Evolutionary conservation across 164 flowering plant genomes (phyloP).

Genomic region (Chimonanthus salicifolius): DNA sequence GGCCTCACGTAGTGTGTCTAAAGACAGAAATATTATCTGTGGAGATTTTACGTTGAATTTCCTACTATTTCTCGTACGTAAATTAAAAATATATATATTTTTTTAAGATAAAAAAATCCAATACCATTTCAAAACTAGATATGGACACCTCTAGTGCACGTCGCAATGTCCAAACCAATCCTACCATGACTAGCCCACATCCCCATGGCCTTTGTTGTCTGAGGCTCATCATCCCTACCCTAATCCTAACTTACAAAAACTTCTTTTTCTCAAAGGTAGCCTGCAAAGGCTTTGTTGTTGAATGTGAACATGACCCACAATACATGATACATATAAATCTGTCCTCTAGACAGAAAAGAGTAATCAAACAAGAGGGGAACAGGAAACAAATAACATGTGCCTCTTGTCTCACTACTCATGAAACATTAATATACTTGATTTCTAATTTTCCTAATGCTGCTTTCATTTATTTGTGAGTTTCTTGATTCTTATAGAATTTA

Average conservation of each 20-base stretch:
- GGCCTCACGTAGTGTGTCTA: too few relatives aligned
- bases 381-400: neutral
- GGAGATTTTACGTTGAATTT: too few relatives aligned
- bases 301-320: neutral
- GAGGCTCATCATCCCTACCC: neutral
- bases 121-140: too few relatives aligned
- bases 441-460: neutral
- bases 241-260: neutral
- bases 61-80: too few relatives aligned
- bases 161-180: neutral
- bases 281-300: neutral
- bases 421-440: neutral
- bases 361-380: neutral
- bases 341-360: neutral
- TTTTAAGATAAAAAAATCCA: too few relatives aligned
- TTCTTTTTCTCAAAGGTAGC: neutral
- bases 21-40: too few relatives aligned
- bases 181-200: neutral
- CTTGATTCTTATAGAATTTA: too few relatives aligned
- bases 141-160: neutral
- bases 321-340: neutral
- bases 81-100: too few relatives aligned
- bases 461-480: too few relatives aligned
- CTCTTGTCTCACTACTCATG: neutral
- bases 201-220: neutral